Evolutionary conservation across 164 flowering plant species (phyloP).

Genomic region (Malania oleifera): DNA sequence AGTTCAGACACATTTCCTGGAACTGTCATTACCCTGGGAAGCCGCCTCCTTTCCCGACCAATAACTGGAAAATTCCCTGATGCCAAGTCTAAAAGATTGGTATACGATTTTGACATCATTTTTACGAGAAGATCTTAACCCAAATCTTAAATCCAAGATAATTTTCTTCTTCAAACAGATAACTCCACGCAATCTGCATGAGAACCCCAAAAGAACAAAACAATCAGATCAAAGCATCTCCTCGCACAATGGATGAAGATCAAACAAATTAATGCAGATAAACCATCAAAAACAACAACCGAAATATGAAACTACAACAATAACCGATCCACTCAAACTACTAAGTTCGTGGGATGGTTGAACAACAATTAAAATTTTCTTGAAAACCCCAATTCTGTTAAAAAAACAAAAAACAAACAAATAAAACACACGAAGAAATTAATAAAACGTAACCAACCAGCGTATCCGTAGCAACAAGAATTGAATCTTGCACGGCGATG

Average conservation of each 20-base stretch:
- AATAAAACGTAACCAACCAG: no score
- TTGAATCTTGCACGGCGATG: no score
- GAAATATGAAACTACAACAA: background rate
- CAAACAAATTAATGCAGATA: background rate
- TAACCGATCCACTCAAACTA: background rate
- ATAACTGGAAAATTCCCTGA: conserved; percentile 36
- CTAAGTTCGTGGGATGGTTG: no score
- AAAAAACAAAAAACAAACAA: no score
- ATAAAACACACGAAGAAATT: no score
- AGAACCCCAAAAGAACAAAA: background rate
- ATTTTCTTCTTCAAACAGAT: background rate
- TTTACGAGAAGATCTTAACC: conserved; percentile 8
- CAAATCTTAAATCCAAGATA: background rate
- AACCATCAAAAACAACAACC: background rate
- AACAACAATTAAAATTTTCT: no score
- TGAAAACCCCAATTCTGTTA: no score
- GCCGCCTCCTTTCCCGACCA: conserved; percentile 23
- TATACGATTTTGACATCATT: conserved; percentile 41
- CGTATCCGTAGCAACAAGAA: no score
- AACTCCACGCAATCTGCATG: conserved; percentile 5
- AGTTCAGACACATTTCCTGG: conserved; percentile 30
- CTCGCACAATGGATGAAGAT: conserved; percentile 1
- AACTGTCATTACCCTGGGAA: conserved; percentile 37
- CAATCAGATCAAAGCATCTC: conserved; percentile 2
- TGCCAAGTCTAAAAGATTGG: conserved; percentile 40